A percentile compares a stretch with the other conserved stretches of the same genome.
These are phyloP conservation scores for Suhomyces ambrosiae DNA, from an alignment of 1,139 yeast genomes.

Conservation along the genomic window DNA sequence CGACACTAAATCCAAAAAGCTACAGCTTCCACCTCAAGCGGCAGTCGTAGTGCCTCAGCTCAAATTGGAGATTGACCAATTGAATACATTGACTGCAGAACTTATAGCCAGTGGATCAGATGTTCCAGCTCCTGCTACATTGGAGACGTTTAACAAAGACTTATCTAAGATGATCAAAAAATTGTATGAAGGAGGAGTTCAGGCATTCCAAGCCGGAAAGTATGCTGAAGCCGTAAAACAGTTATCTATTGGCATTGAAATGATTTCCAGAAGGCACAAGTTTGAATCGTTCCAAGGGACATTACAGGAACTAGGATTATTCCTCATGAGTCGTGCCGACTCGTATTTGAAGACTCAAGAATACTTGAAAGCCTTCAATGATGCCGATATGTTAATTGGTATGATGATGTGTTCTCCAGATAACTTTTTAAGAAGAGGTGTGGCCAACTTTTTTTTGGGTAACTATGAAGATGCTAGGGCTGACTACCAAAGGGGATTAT, in stretches of 20 bases:
- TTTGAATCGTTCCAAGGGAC: conserved; percentile 85
- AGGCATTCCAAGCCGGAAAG: conserved; percentile 61
- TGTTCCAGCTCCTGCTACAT: conserved; percentile 67
- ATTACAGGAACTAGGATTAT: conserved; percentile 71
- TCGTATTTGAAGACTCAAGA: conserved; percentile 67
- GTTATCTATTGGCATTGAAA: conserved; percentile 75
- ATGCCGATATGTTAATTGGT: conserved; percentile 70
- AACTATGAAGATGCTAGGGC: conserved; percentile 72
- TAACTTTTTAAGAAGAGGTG: conserved; percentile 80
- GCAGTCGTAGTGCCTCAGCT: conserved; percentile 30
- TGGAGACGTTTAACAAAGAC: conserved; percentile 55
- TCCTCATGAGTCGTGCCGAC: conserved; percentile 82
- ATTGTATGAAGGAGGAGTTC: conserved; percentile 72
- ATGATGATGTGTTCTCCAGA: conserved; percentile 72
- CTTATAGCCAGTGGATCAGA: conserved; percentile 62
- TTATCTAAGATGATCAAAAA: conserved; percentile 69
- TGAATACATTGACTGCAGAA: conserved; percentile 64
- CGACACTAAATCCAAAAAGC: conserved; percentile 33
- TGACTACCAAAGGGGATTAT: conserved; percentile 76
- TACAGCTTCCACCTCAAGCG: conserved; percentile 28
- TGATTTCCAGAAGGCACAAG: conserved; percentile 78
- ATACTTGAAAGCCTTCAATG: conserved; percentile 76
- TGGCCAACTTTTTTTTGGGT: conserved; percentile 69
- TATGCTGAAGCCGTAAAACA: conserved; percentile 73
- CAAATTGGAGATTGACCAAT: conserved; percentile 56